A percentile compares a stretch with the other conserved stretches of the same genome.
Evolutionary conservation across 2,329 filamentous ascomycete genomes (phyloP).

Genomic region (Lecanoromycetidae sp.): DNA sequence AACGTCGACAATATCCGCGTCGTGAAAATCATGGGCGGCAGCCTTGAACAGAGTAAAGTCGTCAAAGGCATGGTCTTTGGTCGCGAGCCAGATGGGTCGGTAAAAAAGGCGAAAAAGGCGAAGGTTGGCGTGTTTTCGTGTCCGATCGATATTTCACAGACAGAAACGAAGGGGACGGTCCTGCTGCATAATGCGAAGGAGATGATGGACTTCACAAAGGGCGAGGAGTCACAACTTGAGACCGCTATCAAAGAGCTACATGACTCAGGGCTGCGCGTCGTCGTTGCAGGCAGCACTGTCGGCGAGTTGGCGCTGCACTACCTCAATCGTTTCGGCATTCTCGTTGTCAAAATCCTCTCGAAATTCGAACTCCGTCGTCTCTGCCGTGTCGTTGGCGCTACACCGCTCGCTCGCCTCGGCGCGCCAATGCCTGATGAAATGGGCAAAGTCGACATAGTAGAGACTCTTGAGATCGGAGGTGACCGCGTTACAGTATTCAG

Average conservation of each 20-base stretch:
- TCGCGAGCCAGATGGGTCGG: conserved; percentile 77
- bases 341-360: conserved; percentile 91
- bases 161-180: conserved; percentile 97
- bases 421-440: conserved; percentile 99
- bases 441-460: conserved; percentile 86
- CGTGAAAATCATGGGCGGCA: conserved; percentile 98
- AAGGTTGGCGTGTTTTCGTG: conserved; percentile 97
- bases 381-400: conserved; percentile 92
- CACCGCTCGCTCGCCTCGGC: conserved; percentile 85
- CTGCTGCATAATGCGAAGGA: conserved; percentile 94
- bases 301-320: conserved; percentile 96
- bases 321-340: conserved; percentile 91
- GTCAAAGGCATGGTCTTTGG: conserved; percentile 98
- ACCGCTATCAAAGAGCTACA: conserved; percentile 86
- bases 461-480: conserved; percentile 94
- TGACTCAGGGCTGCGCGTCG: conserved; percentile 82
- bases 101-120: conserved; percentile 85
- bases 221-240: conserved; percentile 88
- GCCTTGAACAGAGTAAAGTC: conserved; percentile 83
- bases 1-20: conserved; percentile 98
- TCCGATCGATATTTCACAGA: conserved; percentile 88
- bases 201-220: conserved; percentile 97
- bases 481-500: conserved; percentile 97
- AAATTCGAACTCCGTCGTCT: conserved; percentile 94
- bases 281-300: conserved; percentile 84